These are phyloP conservation scores for Monilinia vaccinii-corymbosi DNA, from an alignment of 2,329 filamentous ascomycete species.

Conservation along the genomic window DNA sequence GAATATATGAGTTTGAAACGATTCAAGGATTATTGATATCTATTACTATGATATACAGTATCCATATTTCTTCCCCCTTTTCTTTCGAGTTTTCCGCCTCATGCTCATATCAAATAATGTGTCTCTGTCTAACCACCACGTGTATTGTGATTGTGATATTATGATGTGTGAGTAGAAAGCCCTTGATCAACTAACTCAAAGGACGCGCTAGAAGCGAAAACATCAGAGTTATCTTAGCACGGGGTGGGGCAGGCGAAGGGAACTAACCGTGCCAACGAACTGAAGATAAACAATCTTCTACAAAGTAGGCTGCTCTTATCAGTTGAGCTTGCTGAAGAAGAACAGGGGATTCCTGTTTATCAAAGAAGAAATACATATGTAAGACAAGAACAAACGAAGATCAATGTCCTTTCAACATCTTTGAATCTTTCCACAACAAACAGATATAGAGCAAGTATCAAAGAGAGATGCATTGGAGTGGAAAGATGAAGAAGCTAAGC, in stretches of 20 bases:
- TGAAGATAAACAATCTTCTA: too few relatives aligned
- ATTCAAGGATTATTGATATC: too few relatives aligned
- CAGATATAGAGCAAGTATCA: neutral
- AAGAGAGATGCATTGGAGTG: neutral
- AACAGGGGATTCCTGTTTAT: neutral
- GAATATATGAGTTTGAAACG: too few relatives aligned
- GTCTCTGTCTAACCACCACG: neutral
- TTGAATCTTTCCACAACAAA: too few relatives aligned
- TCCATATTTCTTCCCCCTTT: neutral
- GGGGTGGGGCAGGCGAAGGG: neutral
- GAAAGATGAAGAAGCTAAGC: neutral
- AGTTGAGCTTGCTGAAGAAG: neutral
- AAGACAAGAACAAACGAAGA: neutral
- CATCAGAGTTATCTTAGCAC: neutral
- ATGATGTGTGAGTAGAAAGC: slow-evolving; percentile 2
- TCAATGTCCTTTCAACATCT: too few relatives aligned
- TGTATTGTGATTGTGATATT: neutral
- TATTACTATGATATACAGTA: too few relatives aligned
- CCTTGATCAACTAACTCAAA: neutral
- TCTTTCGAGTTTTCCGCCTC: too few relatives aligned
- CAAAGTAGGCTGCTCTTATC: too few relatives aligned
- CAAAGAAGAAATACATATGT: neutral
- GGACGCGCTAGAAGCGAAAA: neutral
- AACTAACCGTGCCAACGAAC: too few relatives aligned
- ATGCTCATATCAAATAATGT: too few relatives aligned